phyloP scores from a whole-genome alignment of 2,329 filamentous ascomycete species.

The Cryphonectria nitschkei region DNA sequence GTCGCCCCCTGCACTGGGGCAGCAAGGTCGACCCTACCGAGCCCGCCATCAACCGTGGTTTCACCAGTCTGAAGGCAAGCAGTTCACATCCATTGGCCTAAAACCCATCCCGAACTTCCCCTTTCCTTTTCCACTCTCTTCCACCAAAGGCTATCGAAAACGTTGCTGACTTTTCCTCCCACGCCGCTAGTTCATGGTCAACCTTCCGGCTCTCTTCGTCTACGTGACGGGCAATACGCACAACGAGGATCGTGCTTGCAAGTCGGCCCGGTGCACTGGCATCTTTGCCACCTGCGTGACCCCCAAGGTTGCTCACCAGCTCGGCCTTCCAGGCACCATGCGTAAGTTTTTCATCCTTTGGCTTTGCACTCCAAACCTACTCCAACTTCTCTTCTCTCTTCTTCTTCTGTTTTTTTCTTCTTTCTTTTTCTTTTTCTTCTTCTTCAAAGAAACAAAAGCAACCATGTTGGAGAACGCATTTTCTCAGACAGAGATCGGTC shows the following conservation, averaged over 20 bases:
- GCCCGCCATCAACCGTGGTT: background rate
- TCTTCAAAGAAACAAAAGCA: too few relatives aligned
- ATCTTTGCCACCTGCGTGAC: background rate
- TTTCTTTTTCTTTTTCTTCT: too few relatives aligned
- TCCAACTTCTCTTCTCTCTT: background rate
- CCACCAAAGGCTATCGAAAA: background rate
- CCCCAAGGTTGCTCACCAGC: background rate
- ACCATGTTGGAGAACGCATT: too few relatives aligned
- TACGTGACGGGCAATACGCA: background rate
- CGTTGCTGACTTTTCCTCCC: background rate
- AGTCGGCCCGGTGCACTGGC: background rate
- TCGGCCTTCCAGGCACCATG: background rate
- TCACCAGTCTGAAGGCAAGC: background rate
- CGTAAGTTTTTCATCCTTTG: background rate
- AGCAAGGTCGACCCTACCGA: background rate
- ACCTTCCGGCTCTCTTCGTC: background rate
- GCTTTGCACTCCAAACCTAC: too few relatives aligned
- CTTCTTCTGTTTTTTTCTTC: too few relatives aligned
- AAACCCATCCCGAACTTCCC: background rate
- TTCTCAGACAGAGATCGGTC: too few relatives aligned
- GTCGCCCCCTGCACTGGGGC: background rate
- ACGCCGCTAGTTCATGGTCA: background rate
- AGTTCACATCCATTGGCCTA: background rate
- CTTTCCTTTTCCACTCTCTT: background rate
- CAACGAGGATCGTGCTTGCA: background rate